Conservation (phyloP, 1,284 basidiomycete species). For the Microbotryum lychnidis-dioicae region DNA sequence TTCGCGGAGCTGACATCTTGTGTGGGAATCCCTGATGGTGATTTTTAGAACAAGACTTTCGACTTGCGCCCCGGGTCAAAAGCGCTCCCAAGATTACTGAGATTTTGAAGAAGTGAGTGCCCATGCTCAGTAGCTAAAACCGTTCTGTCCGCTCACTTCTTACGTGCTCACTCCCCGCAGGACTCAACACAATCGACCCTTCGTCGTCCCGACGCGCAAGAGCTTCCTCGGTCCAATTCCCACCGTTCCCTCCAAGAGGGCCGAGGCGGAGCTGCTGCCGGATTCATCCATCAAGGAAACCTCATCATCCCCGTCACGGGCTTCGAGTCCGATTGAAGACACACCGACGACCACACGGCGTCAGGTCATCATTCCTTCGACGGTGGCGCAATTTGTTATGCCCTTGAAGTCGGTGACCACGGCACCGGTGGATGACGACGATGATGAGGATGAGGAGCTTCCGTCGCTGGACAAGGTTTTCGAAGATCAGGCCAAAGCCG, state of each 20-base stretch:
- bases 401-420: not conserved
- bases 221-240: not conserved
- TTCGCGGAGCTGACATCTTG: no score
- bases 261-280: constrained; percentile 1
- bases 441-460: constrained; percentile 5
- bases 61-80: constrained; percentile 8
- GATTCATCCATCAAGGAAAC: not conserved
- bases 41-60: constrained; percentile 6
- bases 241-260: constrained; percentile 5
- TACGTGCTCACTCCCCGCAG: not conserved
- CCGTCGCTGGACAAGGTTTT: not conserved
- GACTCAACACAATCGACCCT: not conserved
- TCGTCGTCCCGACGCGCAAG: not conserved
- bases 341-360: no score
- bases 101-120: not conserved
- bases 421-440: not conserved
- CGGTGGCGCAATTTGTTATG: not conserved
- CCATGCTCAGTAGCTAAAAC: not conserved
- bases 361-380: not conserved
- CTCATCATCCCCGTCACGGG: constrained; percentile 1
- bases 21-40: no score
- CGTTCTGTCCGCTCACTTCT: not conserved
- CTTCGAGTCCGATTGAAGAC: not conserved
- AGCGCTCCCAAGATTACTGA: not conserved
- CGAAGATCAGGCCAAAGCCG: not conserved